Percentiles rank a stretch among this genome's conserved stretches.
Evolutionary conservation across 2,329 filamentous ascomycete species (phyloP).

Genomic region (Fusarium xylarioides): DNA sequence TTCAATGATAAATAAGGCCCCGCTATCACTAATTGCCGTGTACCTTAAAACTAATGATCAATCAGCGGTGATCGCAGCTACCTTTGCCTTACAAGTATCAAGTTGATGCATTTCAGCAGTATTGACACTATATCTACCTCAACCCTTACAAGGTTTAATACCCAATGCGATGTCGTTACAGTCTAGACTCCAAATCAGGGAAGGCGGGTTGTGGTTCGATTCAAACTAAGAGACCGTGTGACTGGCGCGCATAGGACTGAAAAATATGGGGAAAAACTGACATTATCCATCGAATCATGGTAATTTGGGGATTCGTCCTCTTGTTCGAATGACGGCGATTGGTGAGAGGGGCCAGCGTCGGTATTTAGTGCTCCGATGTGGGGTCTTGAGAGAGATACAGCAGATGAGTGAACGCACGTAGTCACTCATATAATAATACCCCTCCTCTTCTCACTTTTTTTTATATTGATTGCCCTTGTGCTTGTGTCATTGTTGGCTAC

Average conservation of each 20-base stretch:
- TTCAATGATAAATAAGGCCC: background rate
- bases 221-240: too few species aligned
- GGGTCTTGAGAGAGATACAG: background rate
- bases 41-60: background rate
- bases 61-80: background rate
- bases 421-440: background rate
- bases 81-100: background rate
- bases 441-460: conserved; percentile 5
- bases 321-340: background rate
- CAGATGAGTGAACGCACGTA: background rate
- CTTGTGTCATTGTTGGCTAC: background rate
- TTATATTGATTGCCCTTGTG: background rate
- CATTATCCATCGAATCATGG: background rate
- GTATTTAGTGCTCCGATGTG: conserved; percentile 17
- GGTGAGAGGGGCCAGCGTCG: background rate
- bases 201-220: background rate
- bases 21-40: background rate
- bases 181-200: background rate
- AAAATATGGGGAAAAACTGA: background rate
- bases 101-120: background rate
- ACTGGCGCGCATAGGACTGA: conserved; percentile 7
- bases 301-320: background rate
- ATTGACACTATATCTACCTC: background rate
- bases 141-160: background rate
- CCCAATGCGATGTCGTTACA: background rate